These are phyloP conservation scores for Rosa rugosa DNA, from an alignment of 306 rosid species.

Conservation along the genomic window DNA sequence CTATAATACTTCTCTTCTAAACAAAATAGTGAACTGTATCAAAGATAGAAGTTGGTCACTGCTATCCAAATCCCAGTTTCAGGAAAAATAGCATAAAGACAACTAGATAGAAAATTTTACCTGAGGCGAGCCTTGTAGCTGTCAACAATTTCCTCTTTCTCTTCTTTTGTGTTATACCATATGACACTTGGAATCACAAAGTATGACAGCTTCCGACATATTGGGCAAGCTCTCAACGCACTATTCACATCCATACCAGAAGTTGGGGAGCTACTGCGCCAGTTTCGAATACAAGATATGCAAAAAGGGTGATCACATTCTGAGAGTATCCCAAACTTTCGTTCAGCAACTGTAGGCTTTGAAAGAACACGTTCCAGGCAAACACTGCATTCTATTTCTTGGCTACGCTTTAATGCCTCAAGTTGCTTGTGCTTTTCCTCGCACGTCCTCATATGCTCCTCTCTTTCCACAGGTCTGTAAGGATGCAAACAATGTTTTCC, in stretches of 20 bases:
- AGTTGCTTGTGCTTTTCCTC: constrained; percentile 74
- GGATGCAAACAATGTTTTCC: constrained; percentile 93
- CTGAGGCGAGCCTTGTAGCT: constrained; percentile 93
- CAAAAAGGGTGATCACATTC: constrained; percentile 99
- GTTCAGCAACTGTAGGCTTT: constrained; percentile 72
- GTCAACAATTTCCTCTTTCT: constrained; percentile 78
- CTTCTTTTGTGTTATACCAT: constrained; percentile 83
- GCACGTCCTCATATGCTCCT: constrained; percentile 74
- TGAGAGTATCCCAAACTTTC: constrained; percentile 90
- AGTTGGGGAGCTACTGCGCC: constrained; percentile 93
- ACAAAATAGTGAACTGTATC: not conserved
- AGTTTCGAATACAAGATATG: constrained; percentile 91
- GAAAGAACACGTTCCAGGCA: constrained; percentile 94
- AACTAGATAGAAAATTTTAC: constrained; percentile 37
- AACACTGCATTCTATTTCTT: constrained; percentile 96
- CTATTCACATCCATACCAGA: constrained; percentile 85
- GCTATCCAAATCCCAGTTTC: not conserved
- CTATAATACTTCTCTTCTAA: not conserved
- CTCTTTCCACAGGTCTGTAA: constrained; percentile 77
- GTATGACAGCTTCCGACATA: constrained; percentile 90
- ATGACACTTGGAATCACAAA: constrained; percentile 95
- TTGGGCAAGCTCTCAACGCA: constrained; percentile 93
- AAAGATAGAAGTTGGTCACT: not conserved
- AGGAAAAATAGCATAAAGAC: not conserved
- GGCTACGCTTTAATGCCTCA: constrained; percentile 81